These are phyloP conservation scores for Cryphonectria naterciae DNA, from an alignment of 2,329 filamentous ascomycete genomes.

Conservation along the genomic window DNA sequence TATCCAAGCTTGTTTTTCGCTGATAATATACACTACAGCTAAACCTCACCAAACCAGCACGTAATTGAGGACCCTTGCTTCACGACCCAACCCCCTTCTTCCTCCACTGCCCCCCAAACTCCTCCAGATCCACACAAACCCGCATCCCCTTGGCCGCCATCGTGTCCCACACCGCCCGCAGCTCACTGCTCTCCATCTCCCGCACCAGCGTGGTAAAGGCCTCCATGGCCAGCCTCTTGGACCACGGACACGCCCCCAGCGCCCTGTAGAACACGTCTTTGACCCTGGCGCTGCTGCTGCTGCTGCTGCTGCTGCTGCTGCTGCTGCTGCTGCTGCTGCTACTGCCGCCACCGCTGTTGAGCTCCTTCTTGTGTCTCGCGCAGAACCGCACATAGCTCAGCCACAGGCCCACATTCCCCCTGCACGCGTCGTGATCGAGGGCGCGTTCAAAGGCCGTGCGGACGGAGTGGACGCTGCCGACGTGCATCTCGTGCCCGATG, in stretches of 20 bases:
- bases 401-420: slow-evolving; percentile 52
- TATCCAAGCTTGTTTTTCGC: not conserved
- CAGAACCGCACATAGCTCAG: slow-evolving; percentile 55
- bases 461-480: slow-evolving; percentile 54
- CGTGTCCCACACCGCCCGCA: slow-evolving; percentile 52
- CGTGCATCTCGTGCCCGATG: slow-evolving; percentile 53
- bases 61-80: not conserved
- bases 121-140: slow-evolving; percentile 56
- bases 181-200: slow-evolving; percentile 52
- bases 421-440: slow-evolving; percentile 45
- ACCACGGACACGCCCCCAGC: slow-evolving; percentile 52
- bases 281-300: slow-evolving; percentile 36
- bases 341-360: no score
- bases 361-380: slow-evolving; percentile 40
- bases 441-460: slow-evolving; percentile 58
- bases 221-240: slow-evolving; percentile 55
- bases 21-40: no score
- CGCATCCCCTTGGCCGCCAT: slow-evolving; percentile 55
- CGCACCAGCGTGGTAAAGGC: slow-evolving; percentile 51
- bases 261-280: slow-evolving; percentile 55
- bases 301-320: not conserved
- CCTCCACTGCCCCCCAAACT: slow-evolving; percentile 46
- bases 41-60: not conserved
- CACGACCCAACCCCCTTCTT: slow-evolving; percentile 6
- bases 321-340: no score